Percentiles rank a stretch among this genome's conserved stretches.
Evolutionary conservation across 805 yeast species (phyloP).

Genomic region (Danielia oregonensis): DNA sequence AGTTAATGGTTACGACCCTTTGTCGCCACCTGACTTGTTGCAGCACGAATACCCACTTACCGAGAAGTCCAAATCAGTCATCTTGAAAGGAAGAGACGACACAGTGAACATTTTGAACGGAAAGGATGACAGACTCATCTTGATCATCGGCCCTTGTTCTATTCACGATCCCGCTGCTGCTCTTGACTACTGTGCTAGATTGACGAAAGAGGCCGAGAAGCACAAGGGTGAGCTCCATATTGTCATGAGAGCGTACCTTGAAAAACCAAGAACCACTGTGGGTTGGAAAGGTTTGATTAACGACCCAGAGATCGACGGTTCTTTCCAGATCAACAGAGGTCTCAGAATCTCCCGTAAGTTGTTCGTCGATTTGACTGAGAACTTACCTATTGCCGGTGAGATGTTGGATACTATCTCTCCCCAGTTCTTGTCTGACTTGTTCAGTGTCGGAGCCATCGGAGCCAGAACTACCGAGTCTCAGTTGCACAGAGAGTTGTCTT

Average conservation of each 20-base stretch:
- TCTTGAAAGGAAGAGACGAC: slow-evolving; percentile 72
- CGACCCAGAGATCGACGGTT: slow-evolving; percentile 91
- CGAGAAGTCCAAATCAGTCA: slow-evolving; percentile 53
- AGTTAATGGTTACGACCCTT: slow-evolving; percentile 85
- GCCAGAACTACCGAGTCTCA: slow-evolving; percentile 99
- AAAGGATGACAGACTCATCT: slow-evolving; percentile 76
- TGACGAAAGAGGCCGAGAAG: slow-evolving; percentile 65
- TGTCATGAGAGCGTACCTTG: slow-evolving; percentile 96
- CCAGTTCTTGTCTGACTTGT: slow-evolving; percentile 85
- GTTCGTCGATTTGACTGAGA: slow-evolving; percentile 73
- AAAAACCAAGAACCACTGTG: slow-evolving; percentile 97
- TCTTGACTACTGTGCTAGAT: slow-evolving; percentile 73
- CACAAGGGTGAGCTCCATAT: slow-evolving; percentile 73
- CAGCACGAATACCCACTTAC: slow-evolving; percentile 79
- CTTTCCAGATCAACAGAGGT: slow-evolving; percentile 95
- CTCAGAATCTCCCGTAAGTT: slow-evolving; percentile 80
- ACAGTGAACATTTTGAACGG: slow-evolving; percentile 72
- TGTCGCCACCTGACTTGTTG: slow-evolving; percentile 86
- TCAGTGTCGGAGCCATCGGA: slow-evolving; percentile 96
- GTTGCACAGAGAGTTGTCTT: slow-evolving; percentile 94
- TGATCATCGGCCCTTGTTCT: slow-evolving; percentile 96
- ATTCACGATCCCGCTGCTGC: slow-evolving; percentile 91
- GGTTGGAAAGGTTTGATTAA: slow-evolving; percentile 99
- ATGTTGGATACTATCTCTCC: slow-evolving; percentile 98
- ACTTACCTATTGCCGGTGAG: slow-evolving; percentile 91